Base-by-base conservation (phyloP, 345 rosid genomes). In the Boechera stricta region DNA sequence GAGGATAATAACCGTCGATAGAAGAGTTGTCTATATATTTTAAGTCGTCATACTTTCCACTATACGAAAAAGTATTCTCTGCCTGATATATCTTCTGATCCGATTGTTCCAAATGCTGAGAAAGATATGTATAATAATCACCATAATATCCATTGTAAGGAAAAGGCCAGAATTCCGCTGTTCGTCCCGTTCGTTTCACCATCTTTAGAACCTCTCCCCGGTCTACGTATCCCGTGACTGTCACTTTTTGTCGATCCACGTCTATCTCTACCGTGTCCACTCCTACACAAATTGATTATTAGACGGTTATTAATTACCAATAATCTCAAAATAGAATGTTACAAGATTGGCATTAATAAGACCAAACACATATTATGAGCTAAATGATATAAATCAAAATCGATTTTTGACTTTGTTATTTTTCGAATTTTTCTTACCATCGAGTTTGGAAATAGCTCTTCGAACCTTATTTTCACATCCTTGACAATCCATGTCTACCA, bases 401-500 rank as follows among this genome's bases (percentile, higher is more conserved):
- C 3, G 29, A 28, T 28, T 28, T 28, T 28, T 28, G 29, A 28
- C 29, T 28, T 28, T 28, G 29, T 28, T 28, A 2, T 28, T 2
- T 28, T 28, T 28, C 2, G 29, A 28, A 28, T 28, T 28, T 28
- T 28, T 41, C 44, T 41, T 41, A 83, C 98, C 93, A 28, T 83
- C 80, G 8, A 93, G 77, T 84, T 84, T 93, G 3, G 90, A 88
- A 75, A 91, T 79, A 36, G 98, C 93, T 85, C 83, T 84, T 74
- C 90, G 81, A 44, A 91, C 85, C 51, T 93, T 85, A 83, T 85
- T 91, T 64, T 88, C 82, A 68, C 98, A 91, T 36, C 98, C 98
- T 77, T 89, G 83, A 7, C 98, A 91, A 62, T 93, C 97, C 98
- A 91, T 93, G 33, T 91, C 95, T 24, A 93, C 98, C 85, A 74